These are phyloP conservation scores for Anisogramma anomala DNA, from an alignment of 2,329 filamentous ascomycete species.

Conservation along the genomic window DNA sequence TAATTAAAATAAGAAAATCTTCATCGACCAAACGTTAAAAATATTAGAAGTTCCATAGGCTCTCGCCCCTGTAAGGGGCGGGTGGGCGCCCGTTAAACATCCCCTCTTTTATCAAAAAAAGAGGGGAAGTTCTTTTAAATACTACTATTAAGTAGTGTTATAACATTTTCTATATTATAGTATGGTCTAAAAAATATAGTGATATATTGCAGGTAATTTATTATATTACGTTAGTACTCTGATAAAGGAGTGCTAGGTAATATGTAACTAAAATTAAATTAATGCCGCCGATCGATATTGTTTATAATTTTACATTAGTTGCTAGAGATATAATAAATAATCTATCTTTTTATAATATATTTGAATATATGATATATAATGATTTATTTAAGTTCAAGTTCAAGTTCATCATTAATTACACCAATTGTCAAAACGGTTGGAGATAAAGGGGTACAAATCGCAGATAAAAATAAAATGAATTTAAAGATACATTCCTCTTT, in stretches of 20 bases:
- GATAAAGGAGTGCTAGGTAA: background rate
- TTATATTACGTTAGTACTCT: background rate
- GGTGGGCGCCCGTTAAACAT: no score
- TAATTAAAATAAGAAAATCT: background rate
- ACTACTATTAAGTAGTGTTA: background rate
- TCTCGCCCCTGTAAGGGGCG: no score
- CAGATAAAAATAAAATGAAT: background rate
- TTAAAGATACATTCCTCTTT: background rate
- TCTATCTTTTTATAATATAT: background rate
- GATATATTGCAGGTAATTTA: background rate
- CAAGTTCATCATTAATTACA: background rate
- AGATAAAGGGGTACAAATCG: background rate
- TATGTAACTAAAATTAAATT: background rate
- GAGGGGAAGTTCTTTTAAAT: background rate
- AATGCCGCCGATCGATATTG: background rate
- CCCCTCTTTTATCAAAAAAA: no score
- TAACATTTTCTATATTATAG: background rate
- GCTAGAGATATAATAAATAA: background rate
- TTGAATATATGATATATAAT: background rate
- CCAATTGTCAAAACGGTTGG: background rate
- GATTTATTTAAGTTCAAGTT: background rate
- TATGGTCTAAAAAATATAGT: background rate
- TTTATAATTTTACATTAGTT: background rate
- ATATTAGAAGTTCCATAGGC: no score
- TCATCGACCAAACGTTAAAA: background rate